A percentile compares a stretch with the other conserved stretches of the same genome.
Evolutionary conservation across 306 rosid genomes (phyloP).

Genomic region (Prunus padus): DNA sequence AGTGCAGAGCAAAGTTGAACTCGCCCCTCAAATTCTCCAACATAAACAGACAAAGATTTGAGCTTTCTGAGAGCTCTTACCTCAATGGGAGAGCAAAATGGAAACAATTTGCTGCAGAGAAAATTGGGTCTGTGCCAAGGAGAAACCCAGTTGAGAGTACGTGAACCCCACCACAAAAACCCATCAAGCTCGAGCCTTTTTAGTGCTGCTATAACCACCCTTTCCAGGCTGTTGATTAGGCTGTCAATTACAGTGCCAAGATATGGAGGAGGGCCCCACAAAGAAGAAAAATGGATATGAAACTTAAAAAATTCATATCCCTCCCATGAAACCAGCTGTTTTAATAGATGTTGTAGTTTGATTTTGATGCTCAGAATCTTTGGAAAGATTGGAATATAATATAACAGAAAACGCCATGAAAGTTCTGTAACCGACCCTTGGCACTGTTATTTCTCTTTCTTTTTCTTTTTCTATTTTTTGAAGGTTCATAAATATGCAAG

Average conservation of each 20-base stretch:
- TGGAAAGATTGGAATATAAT: conserved; percentile 6
- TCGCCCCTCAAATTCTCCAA: conserved; percentile 1
- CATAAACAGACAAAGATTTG: conserved; percentile 18
- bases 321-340: conserved; percentile 30
- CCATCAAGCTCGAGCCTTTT: conserved; percentile 26
- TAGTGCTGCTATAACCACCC: conserved; percentile 29
- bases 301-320: conserved; percentile 20
- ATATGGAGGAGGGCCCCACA: conserved; percentile 37
- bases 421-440: conserved; percentile 7
- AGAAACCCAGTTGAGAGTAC: conserved; percentile 25
- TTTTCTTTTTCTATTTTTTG: background rate
- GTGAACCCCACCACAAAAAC: conserved; percentile 29
- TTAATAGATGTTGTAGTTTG: conserved; percentile 22
- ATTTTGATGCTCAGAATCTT: conserved; percentile 24
- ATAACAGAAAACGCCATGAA: conserved; percentile 21
- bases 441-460: background rate
- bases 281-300: conserved; percentile 16
- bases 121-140: conserved; percentile 27
- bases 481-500: background rate
- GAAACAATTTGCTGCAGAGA: conserved; percentile 1
- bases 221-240: conserved; percentile 63
- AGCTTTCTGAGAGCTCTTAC: conserved; percentile 24
- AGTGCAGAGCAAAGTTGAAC: conserved; percentile 12
- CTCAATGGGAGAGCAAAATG: conserved; percentile 22
- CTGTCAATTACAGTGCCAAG: conserved; percentile 37